These are phyloP conservation scores for Lachnellula hyalina DNA, from an alignment of 2,329 filamentous ascomycete genomes.

Conservation along the genomic window DNA sequence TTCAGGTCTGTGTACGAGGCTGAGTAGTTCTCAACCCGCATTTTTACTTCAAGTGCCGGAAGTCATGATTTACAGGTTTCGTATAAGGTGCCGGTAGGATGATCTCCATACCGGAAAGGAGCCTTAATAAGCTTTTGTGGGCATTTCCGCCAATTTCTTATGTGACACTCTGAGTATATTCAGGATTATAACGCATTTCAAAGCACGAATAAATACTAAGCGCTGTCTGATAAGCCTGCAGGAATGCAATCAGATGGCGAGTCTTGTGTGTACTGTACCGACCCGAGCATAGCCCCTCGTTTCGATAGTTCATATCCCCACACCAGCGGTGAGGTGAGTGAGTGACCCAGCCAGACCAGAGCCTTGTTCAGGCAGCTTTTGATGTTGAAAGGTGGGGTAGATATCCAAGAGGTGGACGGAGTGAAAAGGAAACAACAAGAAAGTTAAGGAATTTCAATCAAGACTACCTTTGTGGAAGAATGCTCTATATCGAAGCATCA, in stretches of 20 bases:
- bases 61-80: neutral
- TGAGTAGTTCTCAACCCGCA: neutral
- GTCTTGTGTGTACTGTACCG: neutral
- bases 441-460: neutral
- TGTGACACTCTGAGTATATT: too few species aligned
- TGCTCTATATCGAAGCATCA: too few species aligned
- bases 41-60: neutral
- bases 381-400: neutral
- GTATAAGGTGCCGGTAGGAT: neutral
- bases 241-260: neutral
- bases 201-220: neutral
- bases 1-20: neutral
- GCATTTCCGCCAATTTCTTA: too few species aligned
- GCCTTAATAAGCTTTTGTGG: too few species aligned
- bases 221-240: neutral
- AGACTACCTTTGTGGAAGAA: too few species aligned
- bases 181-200: too few species aligned
- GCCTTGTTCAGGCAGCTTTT: neutral
- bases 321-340: neutral
- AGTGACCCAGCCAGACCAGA: too few species aligned
- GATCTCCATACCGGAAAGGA: neutral
- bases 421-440: neutral
- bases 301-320: neutral
- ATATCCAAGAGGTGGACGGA: neutral
- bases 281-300: neutral